Percentiles rank a stretch among this genome's conserved stretches.
These are phyloP conservation scores for Fusarium sulawesiense DNA, from an alignment of 2,329 filamentous ascomycete species.

Conservation along the genomic window DNA sequence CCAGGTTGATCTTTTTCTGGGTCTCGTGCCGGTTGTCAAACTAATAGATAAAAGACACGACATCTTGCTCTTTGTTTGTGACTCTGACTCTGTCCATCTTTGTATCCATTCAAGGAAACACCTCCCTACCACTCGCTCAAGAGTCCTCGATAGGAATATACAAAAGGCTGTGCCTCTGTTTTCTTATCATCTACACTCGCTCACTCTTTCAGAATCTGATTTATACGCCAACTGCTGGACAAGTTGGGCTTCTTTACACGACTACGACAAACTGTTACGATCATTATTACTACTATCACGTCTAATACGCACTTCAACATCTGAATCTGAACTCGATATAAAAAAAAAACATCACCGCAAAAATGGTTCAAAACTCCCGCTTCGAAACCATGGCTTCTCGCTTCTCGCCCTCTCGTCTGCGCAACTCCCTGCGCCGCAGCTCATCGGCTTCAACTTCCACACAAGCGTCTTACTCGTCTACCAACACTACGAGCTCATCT, in stretches of 20 bases:
- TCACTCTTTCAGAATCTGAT: conserved; percentile 21
- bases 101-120: conserved; percentile 26
- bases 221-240: conserved; percentile 39
- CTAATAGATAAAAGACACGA: conserved; percentile 26
- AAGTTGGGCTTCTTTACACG: conserved; percentile 32
- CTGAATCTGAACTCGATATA: background rate
- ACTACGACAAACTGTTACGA: conserved; percentile 2
- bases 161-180: conserved; percentile 43
- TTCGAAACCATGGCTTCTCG: conserved; percentile 63
- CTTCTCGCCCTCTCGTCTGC: conserved; percentile 62
- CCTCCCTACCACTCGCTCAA: conserved; percentile 27
- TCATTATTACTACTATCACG: conserved; percentile 3
- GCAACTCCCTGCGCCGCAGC: conserved; percentile 65
- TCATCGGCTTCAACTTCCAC: conserved; percentile 56
- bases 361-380: conserved; percentile 51
- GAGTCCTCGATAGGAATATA: conserved; percentile 21
- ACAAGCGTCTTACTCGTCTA: conserved; percentile 55
- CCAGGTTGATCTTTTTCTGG: conserved; percentile 8
- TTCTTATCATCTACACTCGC: conserved; percentile 14
- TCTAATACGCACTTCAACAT: background rate
- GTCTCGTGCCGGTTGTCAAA: conserved; percentile 3
- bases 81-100: conserved; percentile 15
- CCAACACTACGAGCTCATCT: conserved; percentile 59
- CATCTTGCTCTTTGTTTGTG: conserved; percentile 1
- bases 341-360: background rate